phyloP scores from a whole-genome alignment of 768 basidiomycete species.

The Gloeopeniophorella convolvens region DNA sequence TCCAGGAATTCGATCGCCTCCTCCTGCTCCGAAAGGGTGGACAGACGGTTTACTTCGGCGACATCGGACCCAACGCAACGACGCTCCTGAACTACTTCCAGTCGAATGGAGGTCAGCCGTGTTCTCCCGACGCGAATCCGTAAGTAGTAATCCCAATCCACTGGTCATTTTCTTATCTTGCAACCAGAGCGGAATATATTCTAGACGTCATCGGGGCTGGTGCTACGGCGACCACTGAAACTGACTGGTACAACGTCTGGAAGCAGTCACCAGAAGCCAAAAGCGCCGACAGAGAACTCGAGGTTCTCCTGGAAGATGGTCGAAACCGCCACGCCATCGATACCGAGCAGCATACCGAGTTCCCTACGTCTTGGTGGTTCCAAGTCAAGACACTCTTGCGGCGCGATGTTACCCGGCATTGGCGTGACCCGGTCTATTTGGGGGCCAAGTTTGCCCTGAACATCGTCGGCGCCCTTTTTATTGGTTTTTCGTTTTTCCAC shows the following conservation, averaged over 20 bases:
- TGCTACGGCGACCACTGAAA: slow-evolving; percentile 35
- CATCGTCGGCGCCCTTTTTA: slow-evolving; percentile 29
- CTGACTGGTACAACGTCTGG: slow-evolving; percentile 50
- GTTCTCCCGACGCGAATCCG: slow-evolving; percentile 66
- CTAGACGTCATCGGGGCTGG: slow-evolving; percentile 54
- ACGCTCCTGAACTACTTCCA: slow-evolving; percentile 76
- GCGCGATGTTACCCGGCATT: slow-evolving; percentile 30
- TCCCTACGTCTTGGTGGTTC: slow-evolving; percentile 34
- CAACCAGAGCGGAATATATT: slow-evolving; percentile 39
- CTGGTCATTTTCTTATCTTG: neutral
- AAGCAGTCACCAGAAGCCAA: slow-evolving; percentile 36
- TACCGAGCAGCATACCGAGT: slow-evolving; percentile 26
- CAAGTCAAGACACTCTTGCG: slow-evolving; percentile 30
- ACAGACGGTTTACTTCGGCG: slow-evolving; percentile 59
- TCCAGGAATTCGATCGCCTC: slow-evolving; percentile 76
- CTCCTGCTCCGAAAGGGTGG: slow-evolving; percentile 76
- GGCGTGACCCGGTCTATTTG: slow-evolving; percentile 38
- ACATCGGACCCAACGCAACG: slow-evolving; percentile 54
- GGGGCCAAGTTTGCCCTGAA: slow-evolving; percentile 35
- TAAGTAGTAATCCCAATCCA: slow-evolving; percentile 18
- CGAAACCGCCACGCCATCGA: slow-evolving; percentile 24
- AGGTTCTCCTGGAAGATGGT: slow-evolving; percentile 36
- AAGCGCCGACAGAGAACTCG: slow-evolving; percentile 36
- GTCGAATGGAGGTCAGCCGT: slow-evolving; percentile 54
- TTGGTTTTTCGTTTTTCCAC: slow-evolving; percentile 40